phyloP scores from a whole-genome alignment of 2,329 filamentous ascomycete genomes.

The Phaeomoniella chlamydospora region DNA sequence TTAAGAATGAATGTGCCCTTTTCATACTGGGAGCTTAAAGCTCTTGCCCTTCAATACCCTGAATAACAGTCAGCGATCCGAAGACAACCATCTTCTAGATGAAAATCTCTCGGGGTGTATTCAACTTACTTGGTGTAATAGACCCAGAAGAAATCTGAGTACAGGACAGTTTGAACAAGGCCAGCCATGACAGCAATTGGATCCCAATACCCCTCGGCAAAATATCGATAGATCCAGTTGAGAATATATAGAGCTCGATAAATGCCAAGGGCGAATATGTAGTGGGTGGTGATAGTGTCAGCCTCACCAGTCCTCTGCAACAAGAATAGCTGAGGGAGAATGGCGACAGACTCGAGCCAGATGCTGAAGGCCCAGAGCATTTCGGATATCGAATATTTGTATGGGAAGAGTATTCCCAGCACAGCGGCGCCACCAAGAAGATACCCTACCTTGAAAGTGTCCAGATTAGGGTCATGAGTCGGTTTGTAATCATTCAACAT shows the following conservation, averaged over 20 bases:
- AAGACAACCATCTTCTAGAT: background rate
- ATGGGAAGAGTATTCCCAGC: constrained; percentile 70
- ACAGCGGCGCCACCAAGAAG: constrained; percentile 62
- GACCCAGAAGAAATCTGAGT: constrained; percentile 99
- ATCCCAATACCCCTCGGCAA: constrained; percentile 66
- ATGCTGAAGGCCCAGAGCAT: constrained; percentile 97
- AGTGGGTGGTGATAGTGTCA: constrained; percentile 98
- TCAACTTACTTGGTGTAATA: constrained; percentile 79
- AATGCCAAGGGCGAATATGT: constrained; percentile 80
- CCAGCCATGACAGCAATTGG: constrained; percentile 81
- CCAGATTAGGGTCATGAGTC: constrained; percentile 89
- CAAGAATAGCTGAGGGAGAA: constrained; percentile 96
- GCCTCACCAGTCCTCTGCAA: constrained; percentile 93
- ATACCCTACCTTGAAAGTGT: constrained; percentile 96
- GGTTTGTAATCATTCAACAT: constrained; percentile 98
- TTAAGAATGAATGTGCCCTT: no score
- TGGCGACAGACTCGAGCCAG: constrained; percentile 94
- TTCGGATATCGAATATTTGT: constrained; percentile 64
- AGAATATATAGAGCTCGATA: constrained; percentile 95
- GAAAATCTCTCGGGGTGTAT: background rate
- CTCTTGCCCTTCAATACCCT: constrained; percentile 72
- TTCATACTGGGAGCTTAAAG: constrained; percentile 70
- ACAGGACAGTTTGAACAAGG: constrained; percentile 82
- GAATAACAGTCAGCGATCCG: constrained; percentile 1
- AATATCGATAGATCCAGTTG: constrained; percentile 93